These are phyloP conservation scores for Boechera retrofracta DNA, from an alignment of 345 rosid species.

Conservation along the genomic window DNA sequence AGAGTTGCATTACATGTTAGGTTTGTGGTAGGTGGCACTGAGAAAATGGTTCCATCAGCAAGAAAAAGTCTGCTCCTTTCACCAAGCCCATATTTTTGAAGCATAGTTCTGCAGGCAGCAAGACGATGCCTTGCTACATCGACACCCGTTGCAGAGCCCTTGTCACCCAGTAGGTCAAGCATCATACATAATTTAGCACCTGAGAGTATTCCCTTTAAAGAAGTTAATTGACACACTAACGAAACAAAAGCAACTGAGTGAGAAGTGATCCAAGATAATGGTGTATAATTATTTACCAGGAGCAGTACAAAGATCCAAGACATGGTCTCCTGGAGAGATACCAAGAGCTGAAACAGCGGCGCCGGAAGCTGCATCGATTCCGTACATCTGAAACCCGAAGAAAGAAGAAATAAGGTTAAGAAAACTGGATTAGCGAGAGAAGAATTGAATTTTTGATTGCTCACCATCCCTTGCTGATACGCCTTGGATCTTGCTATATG, in stretches of 20 bases:
- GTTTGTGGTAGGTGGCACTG: constrained; percentile 57
- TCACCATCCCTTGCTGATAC: constrained; percentile 78
- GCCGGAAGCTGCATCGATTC: constrained; percentile 94
- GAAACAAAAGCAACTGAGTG: neutral
- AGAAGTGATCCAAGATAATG: too few species aligned
- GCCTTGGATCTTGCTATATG: constrained; percentile 76
- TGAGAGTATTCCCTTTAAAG: constrained; percentile 43
- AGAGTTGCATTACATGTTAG: constrained; percentile 30
- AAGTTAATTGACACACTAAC: neutral
- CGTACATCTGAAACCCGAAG: constrained; percentile 65
- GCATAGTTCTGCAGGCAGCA: constrained; percentile 89
- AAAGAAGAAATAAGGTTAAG: neutral
- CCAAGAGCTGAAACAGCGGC: constrained; percentile 81
- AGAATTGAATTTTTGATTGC: neutral
- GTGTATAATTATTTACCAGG: constrained; percentile 59
- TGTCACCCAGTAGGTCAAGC: constrained; percentile 69
- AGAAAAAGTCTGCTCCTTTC: constrained; percentile 78
- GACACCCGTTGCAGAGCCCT: constrained; percentile 88
- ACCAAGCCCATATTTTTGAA: constrained; percentile 79
- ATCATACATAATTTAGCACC: constrained; percentile 98
- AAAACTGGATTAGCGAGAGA: neutral
- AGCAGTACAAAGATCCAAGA: constrained; percentile 92
- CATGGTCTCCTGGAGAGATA: constrained; percentile 80
- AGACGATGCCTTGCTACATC: constrained; percentile 88
- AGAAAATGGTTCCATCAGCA: constrained; percentile 81